Evolutionary conservation across 352 stramenopile genomes (phyloP), one percentile per base, ranked within the genome.

Genomic region (Phytophthora tentaculata): DNA sequence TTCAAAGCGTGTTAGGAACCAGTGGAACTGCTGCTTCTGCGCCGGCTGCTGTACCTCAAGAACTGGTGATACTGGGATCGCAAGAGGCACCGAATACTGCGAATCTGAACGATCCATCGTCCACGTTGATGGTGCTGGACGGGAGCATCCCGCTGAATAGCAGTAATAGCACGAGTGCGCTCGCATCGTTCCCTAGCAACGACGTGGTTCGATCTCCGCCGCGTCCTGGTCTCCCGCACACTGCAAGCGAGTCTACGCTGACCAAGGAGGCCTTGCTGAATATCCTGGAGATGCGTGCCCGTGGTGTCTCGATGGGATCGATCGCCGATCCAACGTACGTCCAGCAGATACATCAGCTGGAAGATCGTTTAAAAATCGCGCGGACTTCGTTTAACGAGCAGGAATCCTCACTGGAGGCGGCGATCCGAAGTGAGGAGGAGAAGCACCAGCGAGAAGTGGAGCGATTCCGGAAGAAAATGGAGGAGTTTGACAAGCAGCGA

Each of bases 371-470:
- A 55, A 92, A 87, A 54, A 74, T 89, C 14, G 77, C 80, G 1
- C 70, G 80, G 14, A 80, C 76, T 28, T 74, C 80, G 17, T 91
- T 87, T 53, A 78, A 92, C 41, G 85, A 93, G 52, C 72, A 71
- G n/a, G 84, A 92, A 61, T 87, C 81, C 12, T 92, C 76, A 23
- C 64, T 93, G 17, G 86, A 92, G 24, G 83, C 81, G 14, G 84
- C 80, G 19, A 92, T 94, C 43, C 82, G 84, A 45, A 91, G 73
- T 43, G 85, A 92, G 69, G 83, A 94, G 56, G 85, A 94, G 45
- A 92, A 94, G 43, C 88, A 95, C 48, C 76, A 94, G 61, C 84
- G 84, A 41, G 88, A 95, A 73, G 87, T 95, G 44, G 85, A 94
- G 67, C 83, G 83, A 0, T 93, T 93, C 37, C 77, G 84, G 20